phyloP scores from a whole-genome alignment of 2,329 filamentous ascomycete species.

The Aspergillus thermomutatus region DNA sequence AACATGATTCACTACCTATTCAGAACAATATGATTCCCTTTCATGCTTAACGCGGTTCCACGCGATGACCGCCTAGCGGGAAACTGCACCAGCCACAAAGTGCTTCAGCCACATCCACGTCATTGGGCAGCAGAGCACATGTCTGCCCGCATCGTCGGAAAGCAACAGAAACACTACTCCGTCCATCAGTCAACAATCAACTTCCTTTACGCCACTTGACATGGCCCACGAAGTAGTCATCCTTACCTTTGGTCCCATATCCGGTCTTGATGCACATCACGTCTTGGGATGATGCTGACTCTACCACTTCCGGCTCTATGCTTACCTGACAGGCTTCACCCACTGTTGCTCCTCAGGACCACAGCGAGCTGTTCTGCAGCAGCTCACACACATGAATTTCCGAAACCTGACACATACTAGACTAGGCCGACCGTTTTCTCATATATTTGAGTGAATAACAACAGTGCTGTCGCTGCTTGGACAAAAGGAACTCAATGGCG shows the following conservation, averaged over 20 bases:
- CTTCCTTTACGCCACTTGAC: not conserved
- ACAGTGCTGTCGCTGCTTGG: constrained; percentile 3
- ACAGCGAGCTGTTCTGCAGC: constrained; percentile 15
- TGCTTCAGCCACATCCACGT: constrained; percentile 28
- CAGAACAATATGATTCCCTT: not conserved
- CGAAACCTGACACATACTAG: constrained; percentile 9
- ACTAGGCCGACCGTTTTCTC: not conserved
- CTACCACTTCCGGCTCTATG: constrained; percentile 11
- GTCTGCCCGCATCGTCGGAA: constrained; percentile 3
- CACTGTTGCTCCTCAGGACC: constrained; percentile 4
- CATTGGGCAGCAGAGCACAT: constrained; percentile 25
- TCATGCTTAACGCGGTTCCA: constrained; percentile 2
- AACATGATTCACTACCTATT: not conserved
- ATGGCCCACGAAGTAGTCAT: not conserved
- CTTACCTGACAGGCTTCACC: constrained; percentile 9
- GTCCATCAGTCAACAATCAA: not conserved
- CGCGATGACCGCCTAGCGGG: constrained; percentile 19
- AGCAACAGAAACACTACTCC: not conserved
- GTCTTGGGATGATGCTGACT: constrained; percentile 12
- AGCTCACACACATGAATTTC: constrained; percentile 1
- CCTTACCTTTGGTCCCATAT: not conserved
- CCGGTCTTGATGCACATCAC: not conserved
- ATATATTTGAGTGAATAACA: not conserved
- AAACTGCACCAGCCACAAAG: constrained; percentile 13
- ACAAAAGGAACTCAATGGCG: constrained; percentile 28